Conservation (phyloP, 306 rosid genomes). For the Acacia acuminata region DNA sequence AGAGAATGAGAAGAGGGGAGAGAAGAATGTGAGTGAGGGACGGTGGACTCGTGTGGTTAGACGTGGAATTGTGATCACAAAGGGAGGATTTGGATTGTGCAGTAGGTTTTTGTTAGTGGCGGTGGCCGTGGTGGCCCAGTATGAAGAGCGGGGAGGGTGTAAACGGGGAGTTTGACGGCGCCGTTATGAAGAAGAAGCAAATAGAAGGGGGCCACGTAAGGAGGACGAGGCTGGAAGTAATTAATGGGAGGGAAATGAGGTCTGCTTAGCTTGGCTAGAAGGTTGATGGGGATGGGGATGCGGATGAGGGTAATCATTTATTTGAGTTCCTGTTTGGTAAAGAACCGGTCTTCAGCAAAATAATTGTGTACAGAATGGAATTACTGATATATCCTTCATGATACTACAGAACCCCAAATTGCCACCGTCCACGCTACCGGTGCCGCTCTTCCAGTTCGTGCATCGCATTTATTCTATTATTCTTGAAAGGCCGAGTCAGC, state of each 20-base stretch:
- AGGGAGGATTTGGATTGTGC: constrained; percentile 57
- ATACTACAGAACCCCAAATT: constrained; percentile 1
- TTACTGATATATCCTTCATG: constrained; percentile 35
- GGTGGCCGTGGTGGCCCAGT: constrained; percentile 59
- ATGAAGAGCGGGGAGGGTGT: constrained; percentile 51
- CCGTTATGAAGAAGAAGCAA: constrained; percentile 64
- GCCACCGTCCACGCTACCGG: constrained; percentile 16
- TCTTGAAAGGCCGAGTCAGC: not conserved
- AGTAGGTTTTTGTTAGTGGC: constrained; percentile 44
- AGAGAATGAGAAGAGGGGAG: constrained; percentile 32
- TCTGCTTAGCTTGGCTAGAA: not conserved
- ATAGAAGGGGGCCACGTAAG: constrained; percentile 36
- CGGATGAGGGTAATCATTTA: not conserved
- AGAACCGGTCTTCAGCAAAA: constrained; percentile 49
- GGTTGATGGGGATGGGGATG: not conserved
- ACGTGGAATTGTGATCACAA: constrained; percentile 45
- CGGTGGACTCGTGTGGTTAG: constrained; percentile 35
- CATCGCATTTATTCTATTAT: not conserved
- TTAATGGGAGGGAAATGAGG: not conserved
- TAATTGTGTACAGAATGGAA: constrained; percentile 33
- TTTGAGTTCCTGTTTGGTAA: constrained; percentile 51
- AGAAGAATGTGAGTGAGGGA: not conserved
- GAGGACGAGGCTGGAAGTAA: constrained; percentile 7
- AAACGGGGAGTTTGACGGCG: constrained; percentile 92
- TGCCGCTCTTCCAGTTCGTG: not conserved